Percentiles rank a stretch among this genome's conserved stretches.
phyloP scores from a whole-genome alignment of 164 flowering plant species.

The Akebia trifoliata region DNA sequence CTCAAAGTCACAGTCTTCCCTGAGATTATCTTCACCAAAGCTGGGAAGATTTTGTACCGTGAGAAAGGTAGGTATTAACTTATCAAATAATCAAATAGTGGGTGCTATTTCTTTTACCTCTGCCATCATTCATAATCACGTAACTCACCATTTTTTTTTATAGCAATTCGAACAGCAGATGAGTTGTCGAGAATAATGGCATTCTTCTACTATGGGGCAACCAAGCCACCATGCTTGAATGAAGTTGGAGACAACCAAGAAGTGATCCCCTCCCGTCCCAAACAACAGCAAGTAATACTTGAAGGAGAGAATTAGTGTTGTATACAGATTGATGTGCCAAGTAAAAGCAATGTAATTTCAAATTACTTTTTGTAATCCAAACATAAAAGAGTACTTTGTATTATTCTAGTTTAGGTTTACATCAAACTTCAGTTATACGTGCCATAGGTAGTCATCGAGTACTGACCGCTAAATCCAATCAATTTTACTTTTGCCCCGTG shows the following conservation, averaged over 20 bases:
- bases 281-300: conserved; percentile 7
- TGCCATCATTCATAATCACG: background rate
- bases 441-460: no score
- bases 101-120: background rate
- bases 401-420: no score
- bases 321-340: no score
- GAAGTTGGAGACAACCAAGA: conserved; percentile 33
- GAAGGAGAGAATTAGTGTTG: no score
- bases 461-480: no score
- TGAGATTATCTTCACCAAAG: conserved; percentile 78
- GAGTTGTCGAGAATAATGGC: conserved; percentile 94
- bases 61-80: conserved; percentile 55
- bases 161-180: conserved; percentile 67
- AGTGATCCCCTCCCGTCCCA: conserved; percentile 49
- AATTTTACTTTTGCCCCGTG: no score
- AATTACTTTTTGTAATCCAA: no score
- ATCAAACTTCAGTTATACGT: no score
- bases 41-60: conserved; percentile 84
- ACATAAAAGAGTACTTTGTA: no score
- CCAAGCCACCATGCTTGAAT: conserved; percentile 66
- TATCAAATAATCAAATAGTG: no score
- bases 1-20: conserved; percentile 74
- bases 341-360: no score
- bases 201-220: conserved; percentile 83
- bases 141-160: conserved; percentile 1